Evolutionary conservation across 805 yeast species (phyloP), one percentile per base, ranked within the genome.

Genomic region (Cyberlindnera americana): DNA sequence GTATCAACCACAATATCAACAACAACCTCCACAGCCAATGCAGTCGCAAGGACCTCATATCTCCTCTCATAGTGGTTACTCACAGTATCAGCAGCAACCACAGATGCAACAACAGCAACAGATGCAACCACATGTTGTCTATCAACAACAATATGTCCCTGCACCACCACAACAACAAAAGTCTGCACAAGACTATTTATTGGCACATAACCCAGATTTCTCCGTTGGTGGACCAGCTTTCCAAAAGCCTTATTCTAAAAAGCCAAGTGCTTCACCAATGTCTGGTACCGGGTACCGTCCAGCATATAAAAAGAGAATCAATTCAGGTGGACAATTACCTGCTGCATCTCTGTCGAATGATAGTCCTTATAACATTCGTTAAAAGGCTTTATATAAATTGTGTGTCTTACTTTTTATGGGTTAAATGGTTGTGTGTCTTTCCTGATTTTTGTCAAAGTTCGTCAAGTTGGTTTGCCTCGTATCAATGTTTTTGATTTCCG

Each of bases 161-260:
- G 23, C 24, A n/a, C 38, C 38, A 17, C 35, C 18, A 17, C 35
- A 7, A n/a, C 40, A 16, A 25, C 44, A 22, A 6, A 40, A 31
- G 29, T 50, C 59, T 32, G 53, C 69, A 12, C 57, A 76, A 1
- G 78, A 72, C 37, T 51, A 65, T 35, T 51, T 73, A 42, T 54
- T 76, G 38, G 63, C 67, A 29, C 65, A 66, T 37, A 75, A 73
- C 47, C 80, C 80, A 19, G 77, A 75, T 48, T 73, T 75, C 49
- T 55, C 48, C 11, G 47, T 53, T 27, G 49, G 50, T 15, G 60
- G 58, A 3, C 50, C 53, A 4, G 50, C 57, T n/a, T 38, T 37
- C 40, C 47, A 42, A 15, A 33, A 33, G 11, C 41, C 45, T 10
- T 32, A 18, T n/a, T 25, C 36, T 1, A 44, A 38, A 28, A 44